Conservation (phyloP, 192 early-diverging fungal species). For the Backusella australiensis region DNA sequence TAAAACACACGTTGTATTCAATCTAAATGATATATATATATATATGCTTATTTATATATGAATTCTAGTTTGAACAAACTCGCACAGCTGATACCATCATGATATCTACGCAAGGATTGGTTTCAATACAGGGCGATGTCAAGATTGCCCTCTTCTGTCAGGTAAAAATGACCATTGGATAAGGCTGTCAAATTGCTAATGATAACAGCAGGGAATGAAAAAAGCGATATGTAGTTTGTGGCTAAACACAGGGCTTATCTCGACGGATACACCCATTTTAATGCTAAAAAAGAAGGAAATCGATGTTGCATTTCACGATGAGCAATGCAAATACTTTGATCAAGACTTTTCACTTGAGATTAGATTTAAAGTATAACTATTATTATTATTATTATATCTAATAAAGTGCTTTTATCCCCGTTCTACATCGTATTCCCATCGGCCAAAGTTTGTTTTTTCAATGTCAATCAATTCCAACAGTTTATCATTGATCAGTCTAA, state of each 20-base stretch:
- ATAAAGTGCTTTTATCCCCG: slow-evolving; percentile 30
- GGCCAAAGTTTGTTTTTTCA: slow-evolving; percentile 40
- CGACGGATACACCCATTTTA: background rate
- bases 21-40: background rate
- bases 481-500: slow-evolving; percentile 44
- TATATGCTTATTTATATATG: background rate
- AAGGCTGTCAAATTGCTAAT: background rate
- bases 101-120: background rate
- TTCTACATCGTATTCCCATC: slow-evolving; percentile 54
- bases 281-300: slow-evolving; percentile 34
- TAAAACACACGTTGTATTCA: background rate
- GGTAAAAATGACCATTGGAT: background rate
- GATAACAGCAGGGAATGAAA: background rate
- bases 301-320: slow-evolving; percentile 42
- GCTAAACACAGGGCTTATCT: slow-evolving; percentile 48
- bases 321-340: slow-evolving; percentile 33
- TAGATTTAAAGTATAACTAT: background rate
- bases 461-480: slow-evolving; percentile 46
- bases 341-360: slow-evolving; percentile 24
- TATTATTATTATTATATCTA: background rate
- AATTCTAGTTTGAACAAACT: background rate
- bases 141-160: background rate
- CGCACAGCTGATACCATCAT: background rate
- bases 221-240: slow-evolving; percentile 42
- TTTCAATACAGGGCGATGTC: background rate